Conservation (phyloP, 225 moss, liverwort and hornwort species). For the Physcomitrium patens region DNA sequence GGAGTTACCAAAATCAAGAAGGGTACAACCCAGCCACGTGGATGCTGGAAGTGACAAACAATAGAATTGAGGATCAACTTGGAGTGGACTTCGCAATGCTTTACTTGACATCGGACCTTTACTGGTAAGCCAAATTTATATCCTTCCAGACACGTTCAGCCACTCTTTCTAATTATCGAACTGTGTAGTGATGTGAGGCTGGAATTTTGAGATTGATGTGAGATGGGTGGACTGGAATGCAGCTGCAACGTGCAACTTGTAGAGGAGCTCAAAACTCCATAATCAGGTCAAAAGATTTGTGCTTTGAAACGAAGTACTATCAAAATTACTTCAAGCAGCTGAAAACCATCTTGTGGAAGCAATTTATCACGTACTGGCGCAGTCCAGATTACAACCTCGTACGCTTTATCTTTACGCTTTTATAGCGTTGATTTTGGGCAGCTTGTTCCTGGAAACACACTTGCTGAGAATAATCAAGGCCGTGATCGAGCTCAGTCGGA, state of each 20-base stretch:
- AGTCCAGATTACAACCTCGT: conserved; percentile 55
- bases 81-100: conserved; percentile 54
- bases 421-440: conserved; percentile 48
- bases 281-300: conserved; percentile 34
- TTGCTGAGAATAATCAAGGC: too few species aligned
- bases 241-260: conserved; percentile 43
- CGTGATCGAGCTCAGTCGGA: too few species aligned
- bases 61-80: conserved; percentile 40
- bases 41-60: conserved; percentile 57
- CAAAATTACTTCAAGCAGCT: conserved; percentile 44
- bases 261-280: conserved; percentile 27
- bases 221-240: not conserved
- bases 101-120: conserved; percentile 43
- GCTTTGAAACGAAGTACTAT: conserved; percentile 45
- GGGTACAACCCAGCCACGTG: conserved; percentile 66
- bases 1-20: conserved; percentile 44
- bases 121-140: too few species aligned
- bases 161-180: not conserved
- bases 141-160: too few species aligned
- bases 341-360: conserved; percentile 55
- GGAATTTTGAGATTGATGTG: not conserved
- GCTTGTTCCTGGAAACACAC: too few species aligned
- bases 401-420: conserved; percentile 44
- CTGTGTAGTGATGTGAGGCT: not conserved
- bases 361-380: conserved; percentile 55